A percentile compares a stretch with the other conserved stretches of the same genome.
These are phyloP conservation scores for Firmiana major DNA, from an alignment of 345 rosid genomes.

Conservation along the genomic window DNA sequence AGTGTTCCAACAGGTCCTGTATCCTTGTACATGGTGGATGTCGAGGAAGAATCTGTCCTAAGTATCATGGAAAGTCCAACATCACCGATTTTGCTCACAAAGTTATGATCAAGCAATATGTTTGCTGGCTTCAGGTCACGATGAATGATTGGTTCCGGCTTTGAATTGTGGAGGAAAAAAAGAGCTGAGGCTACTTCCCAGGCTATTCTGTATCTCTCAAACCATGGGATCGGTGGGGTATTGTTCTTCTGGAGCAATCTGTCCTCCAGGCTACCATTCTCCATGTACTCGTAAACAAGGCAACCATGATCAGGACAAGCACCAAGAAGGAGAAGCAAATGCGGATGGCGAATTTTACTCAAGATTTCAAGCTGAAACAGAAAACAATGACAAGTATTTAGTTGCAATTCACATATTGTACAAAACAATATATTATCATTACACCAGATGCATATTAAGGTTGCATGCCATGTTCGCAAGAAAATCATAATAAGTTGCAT, in stretches of 20 bases:
- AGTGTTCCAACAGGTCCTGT: conserved; percentile 77
- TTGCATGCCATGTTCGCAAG: background rate
- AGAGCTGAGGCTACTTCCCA: conserved; percentile 92
- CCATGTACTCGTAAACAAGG: conserved; percentile 82
- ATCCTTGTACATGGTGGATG: conserved; percentile 39
- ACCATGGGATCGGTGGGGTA: conserved; percentile 74
- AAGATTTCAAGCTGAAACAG: conserved; percentile 66
- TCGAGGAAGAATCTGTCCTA: conserved; percentile 28
- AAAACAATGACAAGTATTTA: conserved; percentile 10
- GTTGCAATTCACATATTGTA: background rate
- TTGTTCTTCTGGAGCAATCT: conserved; percentile 45
- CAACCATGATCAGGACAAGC: conserved; percentile 77
- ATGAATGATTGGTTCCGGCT: conserved; percentile 72
- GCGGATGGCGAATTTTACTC: conserved; percentile 81
- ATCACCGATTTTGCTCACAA: conserved; percentile 89
- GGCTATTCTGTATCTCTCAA: conserved; percentile 64
- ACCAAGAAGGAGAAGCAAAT: conserved; percentile 87
- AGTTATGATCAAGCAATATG: conserved; percentile 73
- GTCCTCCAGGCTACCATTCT: conserved; percentile 81
- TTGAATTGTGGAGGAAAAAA: conserved; percentile 71
- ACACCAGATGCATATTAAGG: background rate
- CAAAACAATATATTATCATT: background rate
- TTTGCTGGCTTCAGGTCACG: conserved; percentile 93
- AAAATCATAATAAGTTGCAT: background rate
- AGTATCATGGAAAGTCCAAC: conserved; percentile 79